Base-by-base conservation (phyloP, 1,284 basidiomycete species). In the Golubevia pallescens region DNA sequence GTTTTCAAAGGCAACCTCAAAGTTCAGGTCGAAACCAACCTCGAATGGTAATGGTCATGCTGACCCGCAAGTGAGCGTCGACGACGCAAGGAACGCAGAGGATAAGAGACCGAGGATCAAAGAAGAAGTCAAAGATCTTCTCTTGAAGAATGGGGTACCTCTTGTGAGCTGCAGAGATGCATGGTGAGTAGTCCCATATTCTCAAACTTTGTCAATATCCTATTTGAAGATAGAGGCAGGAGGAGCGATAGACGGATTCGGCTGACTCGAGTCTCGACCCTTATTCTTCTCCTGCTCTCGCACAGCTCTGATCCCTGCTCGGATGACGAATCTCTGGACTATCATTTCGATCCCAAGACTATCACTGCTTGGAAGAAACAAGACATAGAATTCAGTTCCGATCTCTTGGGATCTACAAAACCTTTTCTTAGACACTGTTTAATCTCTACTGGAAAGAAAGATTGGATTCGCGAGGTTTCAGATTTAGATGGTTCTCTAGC, bases 381-480 rank as follows among this genome's bases (percentile, higher is more conserved):
- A 34, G 62, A 58, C 4, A 60, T 67, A 55, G 66, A 67, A 55
- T 5, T 60, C 10, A 21, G 23, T 23, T 13, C 24, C 5, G 28
- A 7, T 14, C 34, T 63, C 21, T 28, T 67, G 2, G 51, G 53
- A 14, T 19, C 55, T 7, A 63, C 53, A 1, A 34, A 19, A 7
- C 66, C 66, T 19, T 67, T 63, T 19, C 51, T 34, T 20, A 23
- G 62, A 8, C 66, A 67, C 16, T 61, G 32, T 10, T 3, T 67
- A 23, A 54, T 67, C 28, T 51, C 32, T n/a, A 63, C 66, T n/a
- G 66, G 66, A 51, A 61, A 60, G 32, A 32, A 21, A 2, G 66
- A 67, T 54, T 67, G 66, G 66, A 32, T 38, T 13, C 5, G 34
- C 3, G 61, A 67, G 8, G 38, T 67, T 10, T 54, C 62, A n/a